Evolutionary conservation across 1,284 basidiomycete species (phyloP).

Genomic region (Sparassis latifolia): DNA sequence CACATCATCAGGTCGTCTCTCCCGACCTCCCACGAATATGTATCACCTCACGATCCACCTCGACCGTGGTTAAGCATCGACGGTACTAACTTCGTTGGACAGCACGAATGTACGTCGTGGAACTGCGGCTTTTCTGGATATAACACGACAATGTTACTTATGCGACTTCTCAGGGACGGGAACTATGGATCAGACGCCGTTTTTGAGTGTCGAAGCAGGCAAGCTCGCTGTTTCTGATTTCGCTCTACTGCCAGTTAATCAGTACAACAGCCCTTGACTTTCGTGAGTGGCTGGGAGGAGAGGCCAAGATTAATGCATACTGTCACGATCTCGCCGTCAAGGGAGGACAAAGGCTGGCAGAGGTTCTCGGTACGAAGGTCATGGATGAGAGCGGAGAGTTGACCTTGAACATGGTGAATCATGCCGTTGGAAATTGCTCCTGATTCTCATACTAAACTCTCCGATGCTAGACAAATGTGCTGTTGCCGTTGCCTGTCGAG

Average conservation of each 20-base stretch:
- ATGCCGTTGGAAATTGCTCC: not conserved
- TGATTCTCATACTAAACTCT: not conserved
- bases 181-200: constrained; percentile 53
- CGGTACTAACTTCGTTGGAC: constrained; percentile 43
- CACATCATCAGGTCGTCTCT: constrained; percentile 68
- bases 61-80: constrained; percentile 41
- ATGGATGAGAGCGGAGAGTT: constrained; percentile 55
- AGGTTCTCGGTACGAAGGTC: constrained; percentile 59
- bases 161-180: constrained; percentile 54
- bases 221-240: constrained; percentile 7
- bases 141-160: not conserved
- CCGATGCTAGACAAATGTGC: constrained; percentile 31
- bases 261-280: constrained; percentile 60
- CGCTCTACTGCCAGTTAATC: too few species aligned
- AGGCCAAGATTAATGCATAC: constrained; percentile 72
- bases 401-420: constrained; percentile 68
- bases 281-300: constrained; percentile 78
- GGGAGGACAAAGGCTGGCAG: constrained; percentile 63
- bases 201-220: constrained; percentile 52
- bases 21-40: constrained; percentile 66
- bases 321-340: constrained; percentile 67
- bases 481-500: constrained; percentile 22
- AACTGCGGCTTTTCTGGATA: not conserved
- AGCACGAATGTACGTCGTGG: constrained; percentile 49
- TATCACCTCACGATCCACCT: constrained; percentile 57